Conservation (phyloP, 192 early-diverging fungal species). For the Hyaloraphidium curvatum region DNA sequence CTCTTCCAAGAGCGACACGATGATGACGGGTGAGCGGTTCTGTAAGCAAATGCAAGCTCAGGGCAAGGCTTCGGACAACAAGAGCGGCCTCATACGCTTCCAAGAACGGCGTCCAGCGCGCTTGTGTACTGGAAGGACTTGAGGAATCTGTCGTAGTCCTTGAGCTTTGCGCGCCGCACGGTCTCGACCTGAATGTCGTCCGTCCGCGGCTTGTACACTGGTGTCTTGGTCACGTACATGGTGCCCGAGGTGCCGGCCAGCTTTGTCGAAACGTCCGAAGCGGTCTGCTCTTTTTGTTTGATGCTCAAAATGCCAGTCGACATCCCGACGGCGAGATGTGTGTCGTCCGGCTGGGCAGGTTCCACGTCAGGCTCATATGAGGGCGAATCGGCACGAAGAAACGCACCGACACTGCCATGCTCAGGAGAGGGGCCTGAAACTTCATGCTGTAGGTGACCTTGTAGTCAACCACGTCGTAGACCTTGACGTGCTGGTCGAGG, state of each 20-base stretch:
- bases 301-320: slow-evolving; percentile 69
- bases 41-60: neutral
- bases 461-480: slow-evolving; percentile 73
- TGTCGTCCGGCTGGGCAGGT: slow-evolving; percentile 79
- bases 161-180: slow-evolving; percentile 39
- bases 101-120: slow-evolving; percentile 69
- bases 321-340: slow-evolving; percentile 82
- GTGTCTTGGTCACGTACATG: slow-evolving; percentile 53
- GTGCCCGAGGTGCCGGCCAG: slow-evolving; percentile 41
- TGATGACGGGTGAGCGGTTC: slow-evolving; percentile 24
- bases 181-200: slow-evolving; percentile 64
- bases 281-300: slow-evolving; percentile 25
- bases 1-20: slow-evolving; percentile 71
- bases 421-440: slow-evolving; percentile 78
- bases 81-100: slow-evolving; percentile 23
- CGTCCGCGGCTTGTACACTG: slow-evolving; percentile 23
- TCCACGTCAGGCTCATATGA: no score
- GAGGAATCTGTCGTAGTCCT: slow-evolving; percentile 64
- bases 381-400: no score
- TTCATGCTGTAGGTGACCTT: slow-evolving; percentile 70
- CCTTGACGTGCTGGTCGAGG: slow-evolving; percentile 90
- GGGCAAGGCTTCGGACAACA: neutral
- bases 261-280: slow-evolving; percentile 18
- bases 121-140: slow-evolving; percentile 72
- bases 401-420: slow-evolving; percentile 66